phyloP scores from a whole-genome alignment of 306 rosid species.

The Casuarina equisetifolia region DNA sequence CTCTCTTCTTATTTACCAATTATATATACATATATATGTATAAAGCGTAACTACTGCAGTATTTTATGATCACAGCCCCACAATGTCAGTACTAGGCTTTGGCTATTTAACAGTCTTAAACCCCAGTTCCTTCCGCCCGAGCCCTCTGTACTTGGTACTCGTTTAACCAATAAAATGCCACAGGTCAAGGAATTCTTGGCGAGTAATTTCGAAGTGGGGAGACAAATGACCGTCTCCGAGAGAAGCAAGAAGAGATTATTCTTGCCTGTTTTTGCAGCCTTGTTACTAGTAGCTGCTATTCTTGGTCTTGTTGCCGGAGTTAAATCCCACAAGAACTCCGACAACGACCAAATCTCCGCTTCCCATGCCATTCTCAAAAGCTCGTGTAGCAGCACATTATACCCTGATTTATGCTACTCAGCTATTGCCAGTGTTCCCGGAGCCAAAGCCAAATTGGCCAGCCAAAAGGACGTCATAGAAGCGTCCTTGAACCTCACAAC shows the following conservation, averaged over 20 bases:
- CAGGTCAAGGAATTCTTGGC: slow-evolving; percentile 27
- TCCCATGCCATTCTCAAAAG: slow-evolving; percentile 53
- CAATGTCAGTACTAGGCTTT: too few relatives aligned
- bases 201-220: slow-evolving; percentile 31
- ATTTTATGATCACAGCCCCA: too few relatives aligned
- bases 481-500: slow-evolving; percentile 46
- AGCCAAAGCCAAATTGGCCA: slow-evolving; percentile 27
- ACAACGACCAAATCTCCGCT: neutral
- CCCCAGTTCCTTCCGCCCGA: neutral
- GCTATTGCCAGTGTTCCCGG: slow-evolving; percentile 41
- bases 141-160: neutral
- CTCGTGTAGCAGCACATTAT: slow-evolving; percentile 66
- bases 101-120: too few relatives aligned
- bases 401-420: slow-evolving; percentile 73
- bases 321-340: slow-evolving; percentile 21
- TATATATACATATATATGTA: too few relatives aligned
- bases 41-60: too few relatives aligned
- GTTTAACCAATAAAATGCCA: slow-evolving; percentile 22
- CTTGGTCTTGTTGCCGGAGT: slow-evolving; percentile 52
- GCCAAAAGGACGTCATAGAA: slow-evolving; percentile 50
- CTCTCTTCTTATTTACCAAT: too few relatives aligned
- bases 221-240: slow-evolving; percentile 23
- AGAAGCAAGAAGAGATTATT: slow-evolving; percentile 36
- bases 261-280: slow-evolving; percentile 34
- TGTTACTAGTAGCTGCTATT: slow-evolving; percentile 40